Percentiles rank a stretch among this genome's conserved stretches.
phyloP scores from a whole-genome alignment of 139 green algal genomes.

The Mychonastes homosphaera region DNA sequence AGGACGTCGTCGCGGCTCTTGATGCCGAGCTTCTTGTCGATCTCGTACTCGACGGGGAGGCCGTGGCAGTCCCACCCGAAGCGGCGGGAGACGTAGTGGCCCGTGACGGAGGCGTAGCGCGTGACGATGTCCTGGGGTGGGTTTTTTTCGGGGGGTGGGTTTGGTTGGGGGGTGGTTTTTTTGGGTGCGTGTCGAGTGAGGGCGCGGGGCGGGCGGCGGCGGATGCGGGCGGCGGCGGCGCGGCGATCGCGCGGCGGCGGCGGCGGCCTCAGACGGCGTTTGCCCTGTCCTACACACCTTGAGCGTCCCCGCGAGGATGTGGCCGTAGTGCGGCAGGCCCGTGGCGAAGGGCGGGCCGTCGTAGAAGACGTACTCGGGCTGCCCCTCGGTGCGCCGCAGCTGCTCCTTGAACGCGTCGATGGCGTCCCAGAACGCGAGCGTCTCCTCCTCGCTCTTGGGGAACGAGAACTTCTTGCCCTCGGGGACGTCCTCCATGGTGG shows the following conservation, averaged over 20 bases:
- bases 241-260: not conserved
- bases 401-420: constrained; percentile 82
- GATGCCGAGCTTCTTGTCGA: constrained; percentile 95
- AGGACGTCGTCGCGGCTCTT: constrained; percentile 79
- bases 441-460: constrained; percentile 71
- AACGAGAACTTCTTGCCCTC: constrained; percentile 81
- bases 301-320: constrained; percentile 95
- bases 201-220: no score
- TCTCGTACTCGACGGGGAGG: constrained; percentile 97
- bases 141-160: no score
- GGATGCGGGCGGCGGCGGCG: no score
- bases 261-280: no score
- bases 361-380: constrained; percentile 94
- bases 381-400: constrained; percentile 70
- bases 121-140: constrained; percentile 87
- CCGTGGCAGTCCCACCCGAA: constrained; percentile 99
- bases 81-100: constrained; percentile 76
- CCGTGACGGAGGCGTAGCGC: constrained; percentile 76
- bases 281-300: constrained; percentile 56
- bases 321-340: constrained; percentile 95
- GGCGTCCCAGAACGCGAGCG: constrained; percentile 74
- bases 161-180: no score
- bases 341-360: constrained; percentile 98
- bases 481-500: constrained; percentile 35
- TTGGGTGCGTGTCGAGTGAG: no score